These are phyloP conservation scores for Erysimum pusillum DNA, from an alignment of 441 rosid species.

Conservation along the genomic window DNA sequence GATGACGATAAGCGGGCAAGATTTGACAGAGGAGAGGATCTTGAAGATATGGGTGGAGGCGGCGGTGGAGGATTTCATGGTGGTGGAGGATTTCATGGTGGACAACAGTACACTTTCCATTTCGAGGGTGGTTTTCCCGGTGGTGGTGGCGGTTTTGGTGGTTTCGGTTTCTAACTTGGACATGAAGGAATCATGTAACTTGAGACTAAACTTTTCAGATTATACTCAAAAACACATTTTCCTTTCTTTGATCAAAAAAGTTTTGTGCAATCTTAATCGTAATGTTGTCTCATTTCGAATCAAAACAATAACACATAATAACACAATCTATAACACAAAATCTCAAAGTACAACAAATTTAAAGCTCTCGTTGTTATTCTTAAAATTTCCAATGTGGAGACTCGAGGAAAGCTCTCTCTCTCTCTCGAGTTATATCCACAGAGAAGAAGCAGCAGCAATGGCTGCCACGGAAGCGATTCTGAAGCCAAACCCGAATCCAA, in stretches of 20 bases:
- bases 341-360: conserved; percentile 29
- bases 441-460: conserved; percentile 48
- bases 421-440: conserved; percentile 47
- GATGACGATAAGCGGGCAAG: conserved; percentile 92
- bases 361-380: conserved; percentile 26
- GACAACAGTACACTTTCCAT: conserved; percentile 76
- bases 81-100: conserved; percentile 59
- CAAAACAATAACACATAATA: conserved; percentile 40
- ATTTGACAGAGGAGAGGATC: conserved; percentile 95
- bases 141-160: conserved; percentile 74
- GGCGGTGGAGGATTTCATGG: conserved; percentile 78
- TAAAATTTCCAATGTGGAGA: neutral
- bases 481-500: neutral
- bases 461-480: conserved; percentile 23
- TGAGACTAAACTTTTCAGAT: conserved; percentile 9
- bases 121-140: conserved; percentile 96
- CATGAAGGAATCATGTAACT: conserved; percentile 45
- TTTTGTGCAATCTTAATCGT: conserved; percentile 26
- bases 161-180: conserved; percentile 63
- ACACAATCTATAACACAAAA: conserved; percentile 30
- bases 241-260: conserved; percentile 34
- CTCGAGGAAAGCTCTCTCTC: conserved; percentile 13
- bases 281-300: conserved; percentile 26
- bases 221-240: conserved; percentile 30
- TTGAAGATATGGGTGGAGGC: conserved; percentile 95